These are phyloP conservation scores for Microbotryum saponariae DNA, from an alignment of 1,284 basidiomycete genomes.

Conservation along the genomic window DNA sequence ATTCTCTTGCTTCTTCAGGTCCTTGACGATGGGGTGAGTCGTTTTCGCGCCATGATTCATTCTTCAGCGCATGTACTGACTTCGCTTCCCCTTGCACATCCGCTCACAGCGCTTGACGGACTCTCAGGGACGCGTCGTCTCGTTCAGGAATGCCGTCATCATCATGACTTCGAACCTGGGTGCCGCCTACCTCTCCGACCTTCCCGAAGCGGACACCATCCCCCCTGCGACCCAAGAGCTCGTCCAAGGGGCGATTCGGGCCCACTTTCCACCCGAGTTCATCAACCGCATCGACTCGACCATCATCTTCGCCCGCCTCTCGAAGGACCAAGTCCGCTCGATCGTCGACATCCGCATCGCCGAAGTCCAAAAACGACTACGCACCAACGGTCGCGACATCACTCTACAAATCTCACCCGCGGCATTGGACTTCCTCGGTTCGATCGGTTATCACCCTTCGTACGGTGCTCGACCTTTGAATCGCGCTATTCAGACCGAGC, in stretches of 20 bases:
- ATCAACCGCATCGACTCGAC: slow-evolving; percentile 49
- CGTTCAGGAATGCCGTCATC: slow-evolving; percentile 42
- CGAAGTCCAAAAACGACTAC: slow-evolving; percentile 65
- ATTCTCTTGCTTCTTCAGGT: slow-evolving; percentile 53
- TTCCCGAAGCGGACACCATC: slow-evolving; percentile 42
- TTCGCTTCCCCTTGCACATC: background rate
- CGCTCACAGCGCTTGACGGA: slow-evolving; percentile 23
- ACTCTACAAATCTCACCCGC: slow-evolving; percentile 64
- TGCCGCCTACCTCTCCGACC: slow-evolving; percentile 49
- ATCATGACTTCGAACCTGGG: slow-evolving; percentile 53
- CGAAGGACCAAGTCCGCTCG: slow-evolving; percentile 45
- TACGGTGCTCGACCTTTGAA: slow-evolving; percentile 86
- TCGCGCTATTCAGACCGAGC: slow-evolving; percentile 82
- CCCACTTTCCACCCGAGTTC: slow-evolving; percentile 52
- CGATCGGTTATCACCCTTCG: slow-evolving; percentile 66
- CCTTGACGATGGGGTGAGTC: slow-evolving; percentile 46
- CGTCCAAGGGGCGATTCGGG: slow-evolving; percentile 47
- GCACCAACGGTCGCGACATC: slow-evolving; percentile 65
- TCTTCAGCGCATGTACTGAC: background rate
- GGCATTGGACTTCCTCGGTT: slow-evolving; percentile 73
- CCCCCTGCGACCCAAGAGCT: slow-evolving; percentile 41
- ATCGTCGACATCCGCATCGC: slow-evolving; percentile 50
- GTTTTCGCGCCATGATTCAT: background rate
- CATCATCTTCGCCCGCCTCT: slow-evolving; percentile 50
- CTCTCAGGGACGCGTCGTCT: slow-evolving; percentile 33